A percentile compares a stretch with the other conserved stretches of the same genome.
Evolutionary conservation across 768 basidiomycete species (phyloP).

Genomic region (Agaricus blazei): DNA sequence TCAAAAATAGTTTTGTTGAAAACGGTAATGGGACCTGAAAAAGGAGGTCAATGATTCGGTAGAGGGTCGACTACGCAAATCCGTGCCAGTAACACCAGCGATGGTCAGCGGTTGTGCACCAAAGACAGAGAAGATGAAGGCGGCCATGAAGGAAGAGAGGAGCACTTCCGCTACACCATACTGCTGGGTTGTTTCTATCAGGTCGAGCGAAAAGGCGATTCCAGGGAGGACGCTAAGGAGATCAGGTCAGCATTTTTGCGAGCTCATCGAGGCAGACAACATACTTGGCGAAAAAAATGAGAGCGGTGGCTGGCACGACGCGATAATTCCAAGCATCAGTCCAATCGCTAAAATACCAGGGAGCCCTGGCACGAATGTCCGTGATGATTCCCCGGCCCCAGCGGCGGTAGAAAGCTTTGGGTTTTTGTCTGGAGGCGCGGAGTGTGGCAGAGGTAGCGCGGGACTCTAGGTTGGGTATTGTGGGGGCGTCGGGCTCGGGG

Average conservation of each 20-base stretch:
- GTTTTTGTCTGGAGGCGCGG: neutral
- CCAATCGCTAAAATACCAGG: constrained; percentile 88
- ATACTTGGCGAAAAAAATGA: constrained; percentile 85
- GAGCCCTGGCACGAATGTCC: constrained; percentile 67
- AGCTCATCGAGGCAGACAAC: constrained; percentile 14
- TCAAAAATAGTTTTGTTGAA: constrained; percentile 68
- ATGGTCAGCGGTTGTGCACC: constrained; percentile 91
- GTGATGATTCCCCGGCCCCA: constrained; percentile 58
- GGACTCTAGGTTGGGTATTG: neutral
- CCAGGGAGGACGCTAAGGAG: constrained; percentile 71
- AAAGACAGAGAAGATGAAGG: constrained; percentile 81
- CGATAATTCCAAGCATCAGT: constrained; percentile 89
- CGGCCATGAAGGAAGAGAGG: constrained; percentile 81
- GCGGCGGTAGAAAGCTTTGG: constrained; percentile 22
- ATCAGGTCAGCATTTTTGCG: neutral
- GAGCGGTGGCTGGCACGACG: constrained; percentile 78
- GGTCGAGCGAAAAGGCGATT: constrained; percentile 86
- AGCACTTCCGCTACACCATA: constrained; percentile 91
- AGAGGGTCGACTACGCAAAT: too few species aligned
- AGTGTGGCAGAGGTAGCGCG: constrained; percentile 3
- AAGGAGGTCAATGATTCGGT: neutral
- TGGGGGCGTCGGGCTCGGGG: too few species aligned
- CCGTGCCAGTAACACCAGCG: constrained; percentile 79
- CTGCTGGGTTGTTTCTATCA: constrained; percentile 86
- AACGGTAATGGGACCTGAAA: too few species aligned